Conservation (phyloP, 2,329 filamentous ascomycete species). For the Trichoderma asperellum region DNA sequence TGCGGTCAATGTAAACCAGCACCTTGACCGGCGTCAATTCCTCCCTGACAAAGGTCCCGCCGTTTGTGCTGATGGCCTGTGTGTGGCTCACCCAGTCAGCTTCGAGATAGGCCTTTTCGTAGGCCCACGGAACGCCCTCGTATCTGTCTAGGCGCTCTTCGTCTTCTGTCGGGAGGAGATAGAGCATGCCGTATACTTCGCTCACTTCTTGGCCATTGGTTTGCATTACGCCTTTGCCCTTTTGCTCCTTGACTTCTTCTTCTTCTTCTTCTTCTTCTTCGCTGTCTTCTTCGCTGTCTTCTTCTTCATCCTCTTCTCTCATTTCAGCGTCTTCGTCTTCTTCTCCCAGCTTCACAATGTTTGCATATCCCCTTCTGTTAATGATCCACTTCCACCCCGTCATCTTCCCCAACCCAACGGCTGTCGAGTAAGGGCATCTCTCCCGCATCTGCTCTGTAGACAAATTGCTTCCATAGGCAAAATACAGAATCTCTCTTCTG, state of each 20-base stretch:
- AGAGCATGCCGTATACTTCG: conserved; percentile 62
- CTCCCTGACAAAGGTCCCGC: conserved; percentile 27
- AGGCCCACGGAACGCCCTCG: conserved; percentile 67
- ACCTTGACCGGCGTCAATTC: conserved; percentile 40
- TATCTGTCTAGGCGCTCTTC: conserved; percentile 57
- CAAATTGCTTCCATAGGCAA: conserved; percentile 73
- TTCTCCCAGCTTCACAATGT: conserved; percentile 52
- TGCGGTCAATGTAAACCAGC: conserved; percentile 64
- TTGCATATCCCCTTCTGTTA: conserved; percentile 69
- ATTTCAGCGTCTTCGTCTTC: not conserved
- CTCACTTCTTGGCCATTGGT: conserved; percentile 30
- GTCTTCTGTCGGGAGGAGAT: conserved; percentile 54
- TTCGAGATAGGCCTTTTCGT: conserved; percentile 55
- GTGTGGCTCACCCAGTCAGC: conserved; percentile 34
- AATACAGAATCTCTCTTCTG: conserved; percentile 57
- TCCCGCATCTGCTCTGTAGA: conserved; percentile 65
- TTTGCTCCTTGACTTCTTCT: not conserved
- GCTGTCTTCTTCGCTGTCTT: not conserved
- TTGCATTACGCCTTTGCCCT: conserved; percentile 27
- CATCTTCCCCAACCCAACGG: conserved; percentile 62
- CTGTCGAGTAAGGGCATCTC: conserved; percentile 62
- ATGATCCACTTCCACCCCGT: conserved; percentile 66
- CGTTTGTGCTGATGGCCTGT: conserved; percentile 25
- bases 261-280: not conserved
- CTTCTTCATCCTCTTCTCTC: not conserved